Base-by-base conservation (phyloP, 1,284 basidiomycete genomes). In the Fomitopsis palustris region DNA sequence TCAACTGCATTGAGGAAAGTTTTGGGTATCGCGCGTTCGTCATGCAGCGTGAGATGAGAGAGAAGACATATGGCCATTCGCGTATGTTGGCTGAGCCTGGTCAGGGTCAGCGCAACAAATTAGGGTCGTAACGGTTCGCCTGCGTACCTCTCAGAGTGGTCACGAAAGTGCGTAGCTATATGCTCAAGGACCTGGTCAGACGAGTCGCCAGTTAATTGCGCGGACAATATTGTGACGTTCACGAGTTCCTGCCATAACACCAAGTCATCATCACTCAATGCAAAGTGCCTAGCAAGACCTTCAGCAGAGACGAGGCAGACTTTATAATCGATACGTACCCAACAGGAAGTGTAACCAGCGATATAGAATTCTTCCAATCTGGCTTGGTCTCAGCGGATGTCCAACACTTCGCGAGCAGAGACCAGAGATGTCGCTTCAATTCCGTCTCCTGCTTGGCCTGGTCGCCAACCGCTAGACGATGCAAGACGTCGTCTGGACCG, bases 311-410 rank as follows among this genome's bases (percentile, higher is more conserved):
- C n/a, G n/a, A n/a, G n/a, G n/a, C n/a, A n/a, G n/a, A n/a, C n/a
- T n/a, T n/a, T n/a, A n/a, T n/a, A n/a, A 25, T 4, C 1, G 10
- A 23, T 4, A 68, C 71, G 45, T 57, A 85, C 84, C 75, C 70
- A 49, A 83, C 64, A 4, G 84, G 80, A 53, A 81, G 69, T 0
- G 67, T 64, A 14, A 84, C 72, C 57, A 84, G 75, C n/a, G 71
- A 69, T 2, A 78, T 64, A 0, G 79, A 60, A 41, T 77, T 74
- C 53, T 72, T 65, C 78, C 77, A 80, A 2, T 27, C 52, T 5
- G 59, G 57, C 64, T 29, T 43, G 14, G 49, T 45, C 0, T 57
- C 54, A 17, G 43, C 54, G 12, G 52, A 52, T 8, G 27, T 10
- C 61, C 65, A 68, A 5, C 66, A 65, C 42, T 61, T 60, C 7